phyloP scores from a whole-genome alignment of 805 yeast species.

The Wickerhamiella sorbophila region DNA sequence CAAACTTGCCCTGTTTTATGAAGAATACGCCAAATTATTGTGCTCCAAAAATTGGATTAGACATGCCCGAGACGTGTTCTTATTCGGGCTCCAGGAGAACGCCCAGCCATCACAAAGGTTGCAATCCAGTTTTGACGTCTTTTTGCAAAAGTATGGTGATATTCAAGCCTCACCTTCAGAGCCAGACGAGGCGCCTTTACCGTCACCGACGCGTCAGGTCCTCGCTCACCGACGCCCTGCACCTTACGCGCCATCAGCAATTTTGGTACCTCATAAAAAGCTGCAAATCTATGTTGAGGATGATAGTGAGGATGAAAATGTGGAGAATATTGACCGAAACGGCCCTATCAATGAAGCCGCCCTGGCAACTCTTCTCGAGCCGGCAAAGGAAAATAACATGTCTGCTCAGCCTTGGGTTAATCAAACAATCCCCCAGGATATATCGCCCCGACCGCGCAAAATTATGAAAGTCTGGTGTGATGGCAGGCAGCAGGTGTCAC shows the following conservation, averaged over 20 bases:
- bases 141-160: conserved; percentile 26
- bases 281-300: neutral
- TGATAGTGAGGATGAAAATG: conserved; percentile 26
- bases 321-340: neutral
- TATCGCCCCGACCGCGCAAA: neutral
- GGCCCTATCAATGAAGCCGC: neutral
- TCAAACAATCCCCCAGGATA: conserved; percentile 26
- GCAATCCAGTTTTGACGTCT: conserved; percentile 30
- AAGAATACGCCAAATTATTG: conserved; percentile 53
- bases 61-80: conserved; percentile 48
- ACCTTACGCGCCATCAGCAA: neutral
- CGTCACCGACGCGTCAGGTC: neutral
- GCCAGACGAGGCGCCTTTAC: neutral
- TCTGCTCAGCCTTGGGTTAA: conserved; percentile 51
- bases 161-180: neutral
- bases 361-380: neutral
- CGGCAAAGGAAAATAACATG: conserved; percentile 46
- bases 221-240: neutral
- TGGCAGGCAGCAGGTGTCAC: neutral
- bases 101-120: conserved; percentile 55
- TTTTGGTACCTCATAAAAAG: neutral
- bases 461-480: neutral
- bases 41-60: conserved; percentile 34
- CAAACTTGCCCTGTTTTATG: conserved; percentile 56
- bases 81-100: conserved; percentile 38